A percentile compares a stretch with the other conserved stretches of the same genome.
These are phyloP conservation scores for Microdochium trichocladiopsis DNA, from an alignment of 2,329 filamentous ascomycete genomes.

Conservation along the genomic window DNA sequence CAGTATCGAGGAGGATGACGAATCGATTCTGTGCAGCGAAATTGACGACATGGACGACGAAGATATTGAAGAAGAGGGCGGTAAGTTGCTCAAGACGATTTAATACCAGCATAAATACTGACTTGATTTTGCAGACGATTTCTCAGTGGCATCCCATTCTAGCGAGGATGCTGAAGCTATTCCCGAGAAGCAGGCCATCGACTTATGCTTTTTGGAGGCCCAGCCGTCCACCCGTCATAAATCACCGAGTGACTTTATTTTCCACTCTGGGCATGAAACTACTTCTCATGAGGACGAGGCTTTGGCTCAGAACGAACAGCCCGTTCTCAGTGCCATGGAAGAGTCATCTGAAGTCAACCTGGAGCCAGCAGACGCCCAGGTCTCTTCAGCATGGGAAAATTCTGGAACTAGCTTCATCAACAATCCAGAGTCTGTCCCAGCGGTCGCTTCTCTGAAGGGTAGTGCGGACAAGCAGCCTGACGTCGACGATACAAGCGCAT, in stretches of 20 bases:
- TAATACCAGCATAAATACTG: not conserved
- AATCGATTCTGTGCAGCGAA: constrained; percentile 13
- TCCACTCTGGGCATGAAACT: not conserved
- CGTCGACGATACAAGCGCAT: constrained; percentile 24
- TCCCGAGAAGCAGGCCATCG: not conserved
- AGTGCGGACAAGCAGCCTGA: constrained; percentile 11
- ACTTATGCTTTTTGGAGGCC: not conserved
- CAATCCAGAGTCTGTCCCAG: constrained; percentile 8
- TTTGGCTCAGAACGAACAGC: not conserved
- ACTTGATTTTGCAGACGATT: not conserved
- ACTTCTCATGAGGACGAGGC: not conserved
- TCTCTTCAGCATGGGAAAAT: constrained; percentile 10
- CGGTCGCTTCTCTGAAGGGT: constrained; percentile 3
- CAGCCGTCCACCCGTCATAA: not conserved
- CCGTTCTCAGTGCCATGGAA: not conserved
- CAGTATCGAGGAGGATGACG: constrained; percentile 1
- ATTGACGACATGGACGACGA: constrained; percentile 18
- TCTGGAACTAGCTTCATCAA: constrained; percentile 26
- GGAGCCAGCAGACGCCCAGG: not conserved
- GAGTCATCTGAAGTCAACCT: constrained; percentile 4
- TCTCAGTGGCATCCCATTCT: not conserved
- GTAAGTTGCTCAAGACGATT: not conserved
- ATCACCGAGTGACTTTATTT: not conserved
- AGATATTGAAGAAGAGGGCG: constrained; percentile 10
- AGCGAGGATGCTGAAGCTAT: not conserved